Conservation (phyloP, 768 basidiomycete genomes). For the Termitomyces sp. region DNA sequence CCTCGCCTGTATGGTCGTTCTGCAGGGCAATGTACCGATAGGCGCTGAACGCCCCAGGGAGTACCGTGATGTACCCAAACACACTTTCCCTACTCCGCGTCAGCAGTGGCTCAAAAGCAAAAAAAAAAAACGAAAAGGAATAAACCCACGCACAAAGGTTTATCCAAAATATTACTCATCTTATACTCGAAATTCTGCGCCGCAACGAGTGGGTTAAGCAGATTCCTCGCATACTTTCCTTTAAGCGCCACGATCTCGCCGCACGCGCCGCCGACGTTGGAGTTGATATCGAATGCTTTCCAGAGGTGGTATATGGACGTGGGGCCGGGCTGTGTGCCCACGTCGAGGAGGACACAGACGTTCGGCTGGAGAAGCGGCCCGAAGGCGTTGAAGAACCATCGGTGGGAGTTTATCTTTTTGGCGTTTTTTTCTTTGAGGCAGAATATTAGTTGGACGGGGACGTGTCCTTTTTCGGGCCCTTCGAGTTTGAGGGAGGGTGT, state of each 20-base stretch:
- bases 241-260: conserved; percentile 95
- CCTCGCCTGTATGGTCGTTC: conserved; percentile 79
- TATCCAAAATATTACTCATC: conserved; percentile 91
- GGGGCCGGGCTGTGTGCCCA: conserved; percentile 76
- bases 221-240: conserved; percentile 72
- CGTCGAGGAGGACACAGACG: conserved; percentile 89
- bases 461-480: conserved; percentile 70
- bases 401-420: conserved; percentile 93
- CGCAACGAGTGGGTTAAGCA: conserved; percentile 84
- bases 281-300: conserved; percentile 93
- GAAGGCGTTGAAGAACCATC: conserved; percentile 95
- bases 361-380: conserved; percentile 81
- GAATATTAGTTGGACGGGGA: conserved; percentile 92
- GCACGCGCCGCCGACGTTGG: conserved; percentile 88
- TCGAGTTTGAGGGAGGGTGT: conserved; percentile 78
- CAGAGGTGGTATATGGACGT: conserved; percentile 89
- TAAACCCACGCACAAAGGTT: conserved; percentile 54
- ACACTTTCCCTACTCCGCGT: conserved; percentile 55
- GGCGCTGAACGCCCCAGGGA: conserved; percentile 91
- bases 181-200: conserved; percentile 96
- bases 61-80: conserved; percentile 92
- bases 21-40: conserved; percentile 89
- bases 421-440: conserved; percentile 91
- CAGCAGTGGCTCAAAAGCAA: no score
- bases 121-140: no score